phyloP scores from a whole-genome alignment of 2,329 filamentous ascomycete species.

The Pochonia chlamydosporia region DNA sequence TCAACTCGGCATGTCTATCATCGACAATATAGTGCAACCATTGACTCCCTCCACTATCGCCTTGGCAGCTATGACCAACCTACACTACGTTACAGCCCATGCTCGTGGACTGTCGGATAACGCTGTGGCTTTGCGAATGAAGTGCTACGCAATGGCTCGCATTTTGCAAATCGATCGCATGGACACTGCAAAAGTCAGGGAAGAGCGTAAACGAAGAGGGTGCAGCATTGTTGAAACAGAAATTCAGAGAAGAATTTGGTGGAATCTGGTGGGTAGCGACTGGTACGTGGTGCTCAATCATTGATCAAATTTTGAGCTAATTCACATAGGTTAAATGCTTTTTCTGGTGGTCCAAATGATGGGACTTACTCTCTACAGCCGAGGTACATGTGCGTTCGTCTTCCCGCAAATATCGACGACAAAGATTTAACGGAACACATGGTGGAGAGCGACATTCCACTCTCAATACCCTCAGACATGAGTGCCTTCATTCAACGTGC shows the following conservation, averaged over 20 bases:
- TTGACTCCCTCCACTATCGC: conserved; percentile 5
- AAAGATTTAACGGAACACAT: background rate
- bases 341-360: conserved; percentile 7
- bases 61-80: conserved; percentile 1
- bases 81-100: conserved; percentile 2
- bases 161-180: conserved; percentile 5
- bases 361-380: conserved; percentile 8
- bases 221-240: conserved; percentile 7
- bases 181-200: conserved; percentile 3
- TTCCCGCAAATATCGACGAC: conserved; percentile 8
- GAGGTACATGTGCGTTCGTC: conserved; percentile 9
- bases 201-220: conserved; percentile 1
- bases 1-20: background rate
- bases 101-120: conserved; percentile 5
- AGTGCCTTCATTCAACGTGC: conserved; percentile 5
- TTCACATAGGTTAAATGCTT: conserved; percentile 4
- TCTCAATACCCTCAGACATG: conserved; percentile 5
- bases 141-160: conserved; percentile 6
- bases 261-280: conserved; percentile 8
- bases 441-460: background rate
- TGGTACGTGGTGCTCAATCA: conserved; percentile 4
- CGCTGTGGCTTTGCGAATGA: conserved; percentile 1
- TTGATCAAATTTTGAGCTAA: background rate
- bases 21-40: conserved; percentile 2
- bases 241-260: conserved; percentile 9